These are phyloP conservation scores for Hygrophila difformis DNA, from an alignment of 257 asterid genomes.

Conservation along the genomic window DNA sequence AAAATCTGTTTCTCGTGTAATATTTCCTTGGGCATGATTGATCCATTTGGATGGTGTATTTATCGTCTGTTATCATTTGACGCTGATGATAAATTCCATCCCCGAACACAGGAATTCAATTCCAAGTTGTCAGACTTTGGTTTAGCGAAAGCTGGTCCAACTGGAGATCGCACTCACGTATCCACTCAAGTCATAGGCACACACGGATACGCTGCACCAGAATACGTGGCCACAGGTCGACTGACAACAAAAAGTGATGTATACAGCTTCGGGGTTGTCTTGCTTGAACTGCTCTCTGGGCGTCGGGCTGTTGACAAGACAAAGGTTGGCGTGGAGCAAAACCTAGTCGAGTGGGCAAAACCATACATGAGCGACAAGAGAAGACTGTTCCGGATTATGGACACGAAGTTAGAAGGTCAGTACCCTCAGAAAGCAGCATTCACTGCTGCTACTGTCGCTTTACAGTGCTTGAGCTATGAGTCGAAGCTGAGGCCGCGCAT, in stretches of 20 bases:
- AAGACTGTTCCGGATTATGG: slow-evolving; percentile 54
- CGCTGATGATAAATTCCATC: not conserved
- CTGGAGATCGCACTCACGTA: slow-evolving; percentile 63
- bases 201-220: slow-evolving; percentile 72
- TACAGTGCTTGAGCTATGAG: slow-evolving; percentile 41
- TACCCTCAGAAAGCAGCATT: slow-evolving; percentile 59
- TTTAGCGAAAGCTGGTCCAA: slow-evolving; percentile 59
- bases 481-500: slow-evolving; percentile 49
- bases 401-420: slow-evolving; percentile 52
- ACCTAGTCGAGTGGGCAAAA: slow-evolving; percentile 66
- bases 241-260: slow-evolving; percentile 57
- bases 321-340: slow-evolving; percentile 39
- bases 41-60: too few species aligned
- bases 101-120: slow-evolving; percentile 43
- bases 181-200: slow-evolving; percentile 76
- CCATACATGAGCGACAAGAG: slow-evolving; percentile 58
- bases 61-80: not conserved
- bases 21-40: too few species aligned
- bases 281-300: slow-evolving; percentile 54
- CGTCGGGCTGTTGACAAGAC: slow-evolving; percentile 52
- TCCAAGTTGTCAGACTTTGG: slow-evolving; percentile 64
- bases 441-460: slow-evolving; percentile 37
- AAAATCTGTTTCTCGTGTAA: not conserved
- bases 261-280: slow-evolving; percentile 67
- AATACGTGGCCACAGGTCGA: slow-evolving; percentile 69